phyloP scores from a whole-genome alignment of 371 early-diverging fungal species.

The Neoconidiobolus thromboides region DNA sequence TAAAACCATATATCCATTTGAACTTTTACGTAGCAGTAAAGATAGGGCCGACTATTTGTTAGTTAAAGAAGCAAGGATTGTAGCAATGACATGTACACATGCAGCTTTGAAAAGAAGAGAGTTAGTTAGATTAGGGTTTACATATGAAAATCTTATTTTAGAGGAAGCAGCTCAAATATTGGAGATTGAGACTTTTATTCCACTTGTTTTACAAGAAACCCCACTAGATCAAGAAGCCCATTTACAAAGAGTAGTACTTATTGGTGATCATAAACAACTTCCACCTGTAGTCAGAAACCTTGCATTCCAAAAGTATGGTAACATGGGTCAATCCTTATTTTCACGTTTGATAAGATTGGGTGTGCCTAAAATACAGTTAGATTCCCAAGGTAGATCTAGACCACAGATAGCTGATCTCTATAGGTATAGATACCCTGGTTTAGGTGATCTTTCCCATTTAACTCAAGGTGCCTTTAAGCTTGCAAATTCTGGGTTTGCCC shows the following conservation, averaged over 20 bases:
- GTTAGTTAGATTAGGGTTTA: conserved; percentile 65
- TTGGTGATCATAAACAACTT: conserved; percentile 94
- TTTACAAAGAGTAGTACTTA: conserved; percentile 74
- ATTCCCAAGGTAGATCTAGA: conserved; percentile 72
- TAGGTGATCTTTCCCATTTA: conserved; percentile 37
- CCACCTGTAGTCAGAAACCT: conserved; percentile 82
- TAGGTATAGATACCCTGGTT: conserved; percentile 52
- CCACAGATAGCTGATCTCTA: conserved; percentile 61
- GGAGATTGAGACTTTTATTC: conserved; percentile 91
- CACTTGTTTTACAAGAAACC: conserved; percentile 51
- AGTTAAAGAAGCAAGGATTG: conserved; percentile 82
- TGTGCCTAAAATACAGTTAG: conserved; percentile 63
- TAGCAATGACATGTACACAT: conserved; percentile 93
- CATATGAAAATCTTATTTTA: conserved; percentile 86
- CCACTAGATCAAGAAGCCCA: conserved; percentile 22
- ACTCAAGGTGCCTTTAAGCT: conserved; percentile 18
- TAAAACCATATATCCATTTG: conserved; percentile 73
- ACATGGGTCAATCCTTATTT: conserved; percentile 86
- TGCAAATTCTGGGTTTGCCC: conserved; percentile 69
- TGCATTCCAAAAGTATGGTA: conserved; percentile 62
- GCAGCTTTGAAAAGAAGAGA: conserved; percentile 78
- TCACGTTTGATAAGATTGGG: conserved; percentile 75
- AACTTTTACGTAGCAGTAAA: conserved; percentile 51
- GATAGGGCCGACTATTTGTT: conserved; percentile 82
- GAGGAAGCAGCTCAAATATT: conserved; percentile 96